Conservation (phyloP, 768 basidiomycete genomes). For the Psilocybe tampanensis region DNA sequence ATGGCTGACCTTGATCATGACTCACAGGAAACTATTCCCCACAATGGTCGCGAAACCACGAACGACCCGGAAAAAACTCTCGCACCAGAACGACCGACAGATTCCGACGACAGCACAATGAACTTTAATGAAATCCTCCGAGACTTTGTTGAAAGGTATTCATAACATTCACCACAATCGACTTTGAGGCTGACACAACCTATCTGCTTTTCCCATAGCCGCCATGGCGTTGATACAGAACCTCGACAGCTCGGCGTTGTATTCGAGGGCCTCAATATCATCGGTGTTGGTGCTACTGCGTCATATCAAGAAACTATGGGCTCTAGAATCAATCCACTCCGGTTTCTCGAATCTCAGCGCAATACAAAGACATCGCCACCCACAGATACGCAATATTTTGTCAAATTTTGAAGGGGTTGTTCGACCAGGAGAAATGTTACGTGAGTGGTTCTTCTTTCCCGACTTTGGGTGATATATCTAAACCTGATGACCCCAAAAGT, state of each 20-base stretch:
- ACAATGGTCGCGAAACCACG: no score
- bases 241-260: slow-evolving; percentile 59
- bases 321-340: slow-evolving; percentile 59
- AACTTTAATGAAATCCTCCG: not conserved
- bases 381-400: slow-evolving; percentile 65
- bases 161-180: not conserved
- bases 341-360: slow-evolving; percentile 34
- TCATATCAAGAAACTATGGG: slow-evolving; percentile 61
- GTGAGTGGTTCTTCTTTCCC: slow-evolving; percentile 41
- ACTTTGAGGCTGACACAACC: not conserved
- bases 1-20: no score
- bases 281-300: slow-evolving; percentile 56
- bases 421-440: slow-evolving; percentile 75
- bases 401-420: slow-evolving; percentile 68
- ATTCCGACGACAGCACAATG: no score
- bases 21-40: no score
- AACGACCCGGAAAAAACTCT: no score
- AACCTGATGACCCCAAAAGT: slow-evolving; percentile 46
- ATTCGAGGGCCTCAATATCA: slow-evolving; percentile 61
- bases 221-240: slow-evolving; percentile 38
- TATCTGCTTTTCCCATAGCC: not conserved
- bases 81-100: no score
- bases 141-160: not conserved
- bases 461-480: slow-evolving; percentile 34
- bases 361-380: slow-evolving; percentile 55